Base-by-base conservation (phyloP, 257 asterid species). In the Fraxinus pennsylvanica region DNA sequence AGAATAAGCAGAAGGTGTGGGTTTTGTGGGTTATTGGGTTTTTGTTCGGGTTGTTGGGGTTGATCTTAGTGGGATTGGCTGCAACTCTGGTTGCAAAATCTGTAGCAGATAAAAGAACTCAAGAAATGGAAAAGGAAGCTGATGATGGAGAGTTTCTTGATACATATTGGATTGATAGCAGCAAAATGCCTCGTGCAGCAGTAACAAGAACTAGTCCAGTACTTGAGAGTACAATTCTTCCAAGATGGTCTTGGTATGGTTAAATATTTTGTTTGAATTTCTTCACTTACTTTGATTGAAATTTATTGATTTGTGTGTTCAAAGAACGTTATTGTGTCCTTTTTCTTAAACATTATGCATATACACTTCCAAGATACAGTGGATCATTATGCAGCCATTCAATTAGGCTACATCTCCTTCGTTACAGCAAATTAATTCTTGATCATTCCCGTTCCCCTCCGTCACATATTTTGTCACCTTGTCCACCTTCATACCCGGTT, bases 111-210 rank as follows among this genome's bases (percentile, higher is more conserved):
- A 90, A 83, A 78, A 90, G 77, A 68, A 83, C 68, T 68, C 74
- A 82, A 39, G 91, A 63, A 66, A 85, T 86, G 92, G 91, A 83
- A 25, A 87, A 86, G 65, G 93, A 86, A 79, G 91, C 90, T 29
- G 91, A 85, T 10, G 94, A 86, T 76, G 97, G 89, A n/a, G 97
- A 88, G 79, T 74, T 78, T 74, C 79, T 94, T 71, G 84, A 81
- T 14, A 84, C 84, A 27, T 50, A 83, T 75, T 81, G 96, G 89
- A 82, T 94, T 38, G 82, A 78, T 45, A 81, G 87, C 79, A 92
- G 93, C 74, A 94, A 92, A 84, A 86, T 94, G 92, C 96, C 97
- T 32, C 73, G 88, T 41, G 97, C 97, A 65, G 78, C 85, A 61
- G 85, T 81, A 5, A 91, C 92, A 3, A 91, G 94, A 86, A 94